phyloP scores from a whole-genome alignment of 2,329 filamentous ascomycete species.

The Aureobasidium sp. region DNA sequence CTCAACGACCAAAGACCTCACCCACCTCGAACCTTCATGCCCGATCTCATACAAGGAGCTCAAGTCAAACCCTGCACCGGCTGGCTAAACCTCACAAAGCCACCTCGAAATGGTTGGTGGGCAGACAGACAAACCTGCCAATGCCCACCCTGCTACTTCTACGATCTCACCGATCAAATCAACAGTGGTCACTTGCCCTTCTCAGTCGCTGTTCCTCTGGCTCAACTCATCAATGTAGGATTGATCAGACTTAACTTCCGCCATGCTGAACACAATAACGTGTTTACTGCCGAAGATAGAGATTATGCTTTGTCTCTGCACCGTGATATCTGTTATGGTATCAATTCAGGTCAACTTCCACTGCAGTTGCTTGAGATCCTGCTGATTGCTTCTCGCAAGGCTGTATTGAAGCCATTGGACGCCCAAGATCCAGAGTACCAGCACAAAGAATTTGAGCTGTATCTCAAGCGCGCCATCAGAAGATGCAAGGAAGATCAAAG shows the following conservation, averaged over 20 bases:
- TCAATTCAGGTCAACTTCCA: neutral
- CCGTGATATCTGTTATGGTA: neutral
- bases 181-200: neutral
- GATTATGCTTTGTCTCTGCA: neutral
- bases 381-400: neutral
- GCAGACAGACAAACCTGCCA: neutral
- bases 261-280: neutral
- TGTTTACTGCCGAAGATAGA: neutral
- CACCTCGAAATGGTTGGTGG: neutral
- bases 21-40: neutral
- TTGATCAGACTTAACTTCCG: conserved; percentile 3
- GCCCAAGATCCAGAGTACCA: neutral
- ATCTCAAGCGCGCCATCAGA: neutral
- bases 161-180: neutral
- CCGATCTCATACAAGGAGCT: neutral
- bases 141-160: conserved; percentile 7
- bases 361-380: neutral
- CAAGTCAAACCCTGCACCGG: conserved; percentile 1
- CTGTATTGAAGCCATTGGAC: neutral
- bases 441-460: neutral
- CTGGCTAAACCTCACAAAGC: neutral
- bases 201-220: neutral
- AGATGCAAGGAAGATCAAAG: neutral
- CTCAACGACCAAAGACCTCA: neutral
- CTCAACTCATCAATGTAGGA: conserved; percentile 8